A percentile compares a stretch with the other conserved stretches of the same genome.
Conservation (phyloP, 306 rosid species). For the Cyamopsis tetragonoloba region DNA sequence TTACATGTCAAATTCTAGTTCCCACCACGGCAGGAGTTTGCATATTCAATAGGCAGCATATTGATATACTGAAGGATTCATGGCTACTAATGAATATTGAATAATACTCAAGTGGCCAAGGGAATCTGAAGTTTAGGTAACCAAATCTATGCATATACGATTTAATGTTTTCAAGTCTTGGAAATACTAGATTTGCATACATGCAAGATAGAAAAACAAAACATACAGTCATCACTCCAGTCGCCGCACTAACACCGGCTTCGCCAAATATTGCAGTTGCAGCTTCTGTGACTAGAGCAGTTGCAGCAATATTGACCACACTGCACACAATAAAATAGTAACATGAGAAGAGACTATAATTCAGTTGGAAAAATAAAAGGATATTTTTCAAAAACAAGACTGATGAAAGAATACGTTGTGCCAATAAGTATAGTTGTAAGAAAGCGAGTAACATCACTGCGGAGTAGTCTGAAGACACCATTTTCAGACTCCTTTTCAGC, state of each 20-base stretch:
- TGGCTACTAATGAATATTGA: slow-evolving; percentile 29
- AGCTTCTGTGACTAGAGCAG: slow-evolving; percentile 92
- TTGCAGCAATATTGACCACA: slow-evolving; percentile 96
- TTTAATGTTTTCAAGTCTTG: slow-evolving; percentile 18
- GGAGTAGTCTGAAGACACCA: slow-evolving; percentile 87
- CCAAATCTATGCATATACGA: slow-evolving; percentile 10
- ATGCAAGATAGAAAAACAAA: slow-evolving; percentile 21
- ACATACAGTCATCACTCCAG: slow-evolving; percentile 99
- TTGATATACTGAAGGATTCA: slow-evolving; percentile 29
- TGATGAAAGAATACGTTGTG: slow-evolving; percentile 74
- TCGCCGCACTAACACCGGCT: slow-evolving; percentile 99
- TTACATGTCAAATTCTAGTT: slow-evolving; percentile 23
- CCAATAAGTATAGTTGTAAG: slow-evolving; percentile 98
- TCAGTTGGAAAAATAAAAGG: slow-evolving; percentile 9
- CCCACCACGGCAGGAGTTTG: slow-evolving; percentile 32
- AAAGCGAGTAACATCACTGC: slow-evolving; percentile 91
- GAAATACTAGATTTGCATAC: slow-evolving; percentile 1
- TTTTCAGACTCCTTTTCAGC: slow-evolving; percentile 91
- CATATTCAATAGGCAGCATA: slow-evolving; percentile 24
- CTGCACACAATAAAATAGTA: slow-evolving; percentile 48
- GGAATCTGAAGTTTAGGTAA: slow-evolving; percentile 14
- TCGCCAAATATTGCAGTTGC: slow-evolving; percentile 95
- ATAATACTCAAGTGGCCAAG: slow-evolving; percentile 11
- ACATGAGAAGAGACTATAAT: slow-evolving; percentile 39
- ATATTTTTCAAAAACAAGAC: slow-evolving; percentile 18